Base-by-base conservation (phyloP, 2,329 filamentous ascomycete genomes). In the Chaetomiaceae sp. region DNA sequence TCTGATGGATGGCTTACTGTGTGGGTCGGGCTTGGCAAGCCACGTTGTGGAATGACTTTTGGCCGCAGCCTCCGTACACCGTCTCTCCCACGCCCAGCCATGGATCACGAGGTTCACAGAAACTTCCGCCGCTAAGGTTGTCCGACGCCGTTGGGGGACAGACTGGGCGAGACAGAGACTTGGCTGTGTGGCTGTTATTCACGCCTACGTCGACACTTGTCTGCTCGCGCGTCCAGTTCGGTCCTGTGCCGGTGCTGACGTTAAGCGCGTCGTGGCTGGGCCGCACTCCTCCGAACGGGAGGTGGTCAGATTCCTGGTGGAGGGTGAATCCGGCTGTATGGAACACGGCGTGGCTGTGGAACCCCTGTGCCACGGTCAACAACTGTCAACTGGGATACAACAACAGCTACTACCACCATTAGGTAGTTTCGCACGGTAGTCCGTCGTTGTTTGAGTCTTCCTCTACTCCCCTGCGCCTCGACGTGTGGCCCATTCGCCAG, bases 21-120 rank as follows among this genome's bases (percentile, higher is more conserved):
- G n/a, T n/a, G n/a, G n/a, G n/a, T n/a, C n/a, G n/a, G n/a, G n/a
- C n/a, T n/a, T n/a, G 26, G 35, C 42, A 30, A 45, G 45, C 41
- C 36, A 17, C 26, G 7, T 4, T 10, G 18, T 27, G 35, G 20
- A 30, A 36, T 45, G 26, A 30, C 43, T 37, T 26, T 20, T 43
- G 44, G 38, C 17, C 17, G 46, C 42, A 29, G 30, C 37, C 29
- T 37, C 20, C 35, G n/a, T n/a, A n/a, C 51, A 53, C 48, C 48
- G 51, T 49, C 38, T 42, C 41, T 45, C 42, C 19, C 12, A n/a
- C 19, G 22, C 17, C 22, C 26, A 18, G 14, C 27, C 24, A 24
- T n/a, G n/a, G 42, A 51, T 49, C 46, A 51, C 46, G 48, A 38
- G 48, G 37, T 24, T 48, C n/a, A 34, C 35, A 33, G 29, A 46